Base-by-base conservation (phyloP, 192 early-diverging fungal genomes). In the Gaertneriomyces semiglobifer region DNA sequence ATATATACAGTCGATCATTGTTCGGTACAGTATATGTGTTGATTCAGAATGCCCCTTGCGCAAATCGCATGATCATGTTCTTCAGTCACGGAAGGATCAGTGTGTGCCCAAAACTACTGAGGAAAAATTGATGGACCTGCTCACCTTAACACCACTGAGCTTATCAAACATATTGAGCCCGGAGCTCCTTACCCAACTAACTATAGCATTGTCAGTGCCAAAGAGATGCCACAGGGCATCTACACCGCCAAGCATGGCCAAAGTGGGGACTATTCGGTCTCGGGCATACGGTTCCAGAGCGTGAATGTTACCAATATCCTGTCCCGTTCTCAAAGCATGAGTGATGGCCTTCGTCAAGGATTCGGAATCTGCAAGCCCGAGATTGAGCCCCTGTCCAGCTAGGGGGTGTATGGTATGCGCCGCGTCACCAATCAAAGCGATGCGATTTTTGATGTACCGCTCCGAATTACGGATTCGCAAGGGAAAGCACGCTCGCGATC, bases 321-420 rank as follows among this genome's bases (percentile, higher is more conserved):
- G 82, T 18, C 96, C 96, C 0, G 81, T 81, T 4, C 68, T 61
- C 12, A 87, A 69, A 2, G 88, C 92, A 18, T 81, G 70, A 50
- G 80, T 80, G 33, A 98, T 70, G 6, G 88, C 76, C 16, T 76
- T 66, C 0, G 84, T 72, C 16, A 98, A 74, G 44, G 81, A 77
- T 67, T 89, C 81, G 0, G 91, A 90, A 74, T 98, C 96, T 12
- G 85, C 81, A 4, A 98, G 69, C 3, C 95, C 96, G 73, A 96
- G 85, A 75, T 98, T 98, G 33, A 98, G 77, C 9, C 96, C 96
- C 77, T 96, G 96, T 5, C 96, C 96, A 7, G 94, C 96, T 60
- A 97, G 81, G 41, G 96, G 96, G 69, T 98, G 95, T 51, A 96
- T 88, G 1, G 91, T 85, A 73, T 98, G 96, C 18, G 95, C 96